Percentiles rank a stretch among this genome's conserved stretches.
These are phyloP conservation scores for Tylopilus vinaceipallidus DNA, from an alignment of 768 basidiomycete species.

Conservation along the genomic window DNA sequence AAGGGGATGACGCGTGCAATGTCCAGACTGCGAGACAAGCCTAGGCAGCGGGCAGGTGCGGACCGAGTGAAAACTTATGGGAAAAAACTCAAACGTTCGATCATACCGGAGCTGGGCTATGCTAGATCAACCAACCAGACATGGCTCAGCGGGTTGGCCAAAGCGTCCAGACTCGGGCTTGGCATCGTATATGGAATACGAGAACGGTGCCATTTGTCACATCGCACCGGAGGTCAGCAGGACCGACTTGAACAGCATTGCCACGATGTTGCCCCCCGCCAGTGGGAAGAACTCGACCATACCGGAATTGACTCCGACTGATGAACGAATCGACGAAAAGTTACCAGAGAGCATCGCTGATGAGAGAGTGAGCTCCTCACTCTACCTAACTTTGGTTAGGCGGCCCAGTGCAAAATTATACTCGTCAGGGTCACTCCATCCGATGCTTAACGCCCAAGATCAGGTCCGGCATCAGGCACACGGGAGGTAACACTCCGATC, in stretches of 20 bases:
- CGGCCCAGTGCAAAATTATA: slow-evolving; percentile 13
- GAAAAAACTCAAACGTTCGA: slow-evolving; percentile 25
- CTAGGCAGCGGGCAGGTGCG: slow-evolving; percentile 10
- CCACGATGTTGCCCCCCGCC: slow-evolving; percentile 18
- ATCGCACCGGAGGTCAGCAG: slow-evolving; percentile 13
- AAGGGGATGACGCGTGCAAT: slow-evolving; percentile 3
- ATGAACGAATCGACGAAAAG: slow-evolving; percentile 18
- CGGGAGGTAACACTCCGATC: slow-evolving; percentile 22
- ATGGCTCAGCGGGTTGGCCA: slow-evolving; percentile 5
- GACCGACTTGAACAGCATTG: slow-evolving; percentile 17
- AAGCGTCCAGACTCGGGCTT: slow-evolving; percentile 7
- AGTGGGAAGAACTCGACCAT: slow-evolving; percentile 17
- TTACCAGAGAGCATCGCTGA: slow-evolving; percentile 9
- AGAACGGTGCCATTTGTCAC: slow-evolving; percentile 21
- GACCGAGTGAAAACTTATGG: slow-evolving; percentile 16
- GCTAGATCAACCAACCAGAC: slow-evolving; percentile 19
- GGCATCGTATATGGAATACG: slow-evolving; percentile 2
- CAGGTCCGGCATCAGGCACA: slow-evolving; percentile 34
- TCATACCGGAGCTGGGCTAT: slow-evolving; percentile 32
- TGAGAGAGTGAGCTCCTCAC: slow-evolving; percentile 18
- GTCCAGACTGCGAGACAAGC: slow-evolving; percentile 8
- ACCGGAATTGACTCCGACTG: slow-evolving; percentile 18
- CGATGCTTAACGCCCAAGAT: slow-evolving; percentile 22
- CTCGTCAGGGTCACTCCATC: slow-evolving; percentile 25
- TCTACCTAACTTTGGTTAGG: slow-evolving; percentile 34